Base-by-base conservation (phyloP, 257 asterid genomes). In the Ehretia macrophylla region DNA sequence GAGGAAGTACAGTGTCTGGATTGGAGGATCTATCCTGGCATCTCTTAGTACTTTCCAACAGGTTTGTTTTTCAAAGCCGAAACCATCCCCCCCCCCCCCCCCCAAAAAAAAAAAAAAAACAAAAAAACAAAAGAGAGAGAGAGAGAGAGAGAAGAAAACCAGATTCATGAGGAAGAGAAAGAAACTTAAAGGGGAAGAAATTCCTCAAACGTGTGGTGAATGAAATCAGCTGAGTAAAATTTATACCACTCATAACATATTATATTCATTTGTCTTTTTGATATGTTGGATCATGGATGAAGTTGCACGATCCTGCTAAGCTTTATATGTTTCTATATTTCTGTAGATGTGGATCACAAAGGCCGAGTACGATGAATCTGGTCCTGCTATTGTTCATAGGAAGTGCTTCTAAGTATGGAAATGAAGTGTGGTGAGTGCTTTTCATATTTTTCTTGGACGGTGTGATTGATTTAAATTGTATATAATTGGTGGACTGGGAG, bases 1-100 rank as follows among this genome's bases (percentile, higher is more conserved):
- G 49, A 79, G 89, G 71, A 84, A 81, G 76, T 84, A 85, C 73
- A 85, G 87, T 73, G 94, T 82, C 60, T 85, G 94, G 86, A 81
- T 79, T 17, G 93, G 93, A 68, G 88, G 93, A 16, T 84, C 83
- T 3, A 84, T 84, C 59, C 60, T 84, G 27, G 85, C 90, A 38
- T 83, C 91, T 54, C 84, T 83, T 60, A 77, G 86, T 61, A 83
- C 85, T 62, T 84, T 84, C 76, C 92, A 84, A 42, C 92, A 84
- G 88, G 92, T 81, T 23, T 22, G n/a, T 20, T 10, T 20, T 21
- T 23, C 17, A 20, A n/a, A 10, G n/a, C 16, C 38, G 1, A 50
- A 20, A 9, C 8, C 56, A 18, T 17, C 54, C 35, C 6, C 4
- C 35, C 35, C 3, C 35, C 35, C 35, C 35, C 35, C 3, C 35